phyloP scores from a whole-genome alignment of 176 grass and related monocot species.

The Eragrostis curvula region DNA sequence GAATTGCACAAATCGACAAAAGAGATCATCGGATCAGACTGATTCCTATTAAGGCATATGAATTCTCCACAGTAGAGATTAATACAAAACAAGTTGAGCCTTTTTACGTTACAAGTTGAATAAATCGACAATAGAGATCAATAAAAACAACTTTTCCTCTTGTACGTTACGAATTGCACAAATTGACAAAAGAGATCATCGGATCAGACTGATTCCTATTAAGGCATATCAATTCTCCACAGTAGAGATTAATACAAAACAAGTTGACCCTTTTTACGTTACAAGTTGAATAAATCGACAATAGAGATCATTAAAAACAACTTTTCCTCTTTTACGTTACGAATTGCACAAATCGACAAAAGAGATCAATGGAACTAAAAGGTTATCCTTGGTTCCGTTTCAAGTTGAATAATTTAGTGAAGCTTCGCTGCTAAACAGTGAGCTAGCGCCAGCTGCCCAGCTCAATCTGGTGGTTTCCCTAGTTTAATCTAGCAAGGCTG shows the following conservation, averaged over 20 bases:
- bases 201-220: neutral
- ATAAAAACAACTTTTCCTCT: neutral
- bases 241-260: too few relatives aligned
- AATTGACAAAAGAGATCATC: neutral
- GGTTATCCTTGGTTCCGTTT: neutral
- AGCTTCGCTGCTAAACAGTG: slow-evolving; percentile 40
- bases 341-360: neutral
- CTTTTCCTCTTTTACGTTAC: neutral
- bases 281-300: too few relatives aligned
- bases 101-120: too few relatives aligned
- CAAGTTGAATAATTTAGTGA: slow-evolving; percentile 17
- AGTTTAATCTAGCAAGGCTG: slow-evolving; percentile 47
- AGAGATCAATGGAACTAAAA: neutral
- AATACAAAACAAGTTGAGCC: too few relatives aligned
- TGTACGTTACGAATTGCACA: neutral
- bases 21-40: neutral
- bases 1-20: neutral
- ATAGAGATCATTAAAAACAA: neutral
- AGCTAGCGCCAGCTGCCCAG: slow-evolving; percentile 27
- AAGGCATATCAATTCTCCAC: neutral
- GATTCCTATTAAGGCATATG: slow-evolving; percentile 9
- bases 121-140: neutral
- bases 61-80: too few relatives aligned
- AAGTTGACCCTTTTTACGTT: too few relatives aligned
- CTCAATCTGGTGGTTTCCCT: slow-evolving; percentile 27